A percentile compares a stretch with the other conserved stretches of the same genome.
phyloP scores from a whole-genome alignment of 2,329 filamentous ascomycete species.

The Scedosporium aurantiacum region DNA sequence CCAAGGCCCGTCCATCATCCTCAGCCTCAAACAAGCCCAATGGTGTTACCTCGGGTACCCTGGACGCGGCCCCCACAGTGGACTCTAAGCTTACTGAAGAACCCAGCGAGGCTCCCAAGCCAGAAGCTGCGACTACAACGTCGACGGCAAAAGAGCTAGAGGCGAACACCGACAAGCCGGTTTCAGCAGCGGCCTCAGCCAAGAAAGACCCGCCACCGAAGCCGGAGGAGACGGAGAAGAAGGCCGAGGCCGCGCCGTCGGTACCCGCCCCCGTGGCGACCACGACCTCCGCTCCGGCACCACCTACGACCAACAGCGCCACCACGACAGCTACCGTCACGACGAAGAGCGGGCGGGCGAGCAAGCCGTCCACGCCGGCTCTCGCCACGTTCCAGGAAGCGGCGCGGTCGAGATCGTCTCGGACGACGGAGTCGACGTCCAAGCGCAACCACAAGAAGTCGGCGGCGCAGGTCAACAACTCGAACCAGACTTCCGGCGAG shows the following conservation, averaged over 20 bases:
- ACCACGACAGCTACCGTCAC: slow-evolving; percentile 33
- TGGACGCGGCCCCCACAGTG: slow-evolving; percentile 22
- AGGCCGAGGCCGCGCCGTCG: slow-evolving; percentile 7
- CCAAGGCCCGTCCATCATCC: slow-evolving; percentile 43
- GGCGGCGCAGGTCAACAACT: slow-evolving; percentile 7
- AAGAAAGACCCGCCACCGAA: slow-evolving; percentile 19
- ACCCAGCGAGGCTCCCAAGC: slow-evolving; percentile 17
- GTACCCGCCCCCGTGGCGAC: slow-evolving; percentile 10
- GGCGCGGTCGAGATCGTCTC: slow-evolving; percentile 40
- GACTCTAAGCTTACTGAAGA: slow-evolving; percentile 14
- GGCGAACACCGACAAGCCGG: slow-evolving; percentile 30
- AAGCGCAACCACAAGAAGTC: slow-evolving; percentile 51
- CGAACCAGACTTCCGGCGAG: neutral
- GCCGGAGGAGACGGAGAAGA: slow-evolving; percentile 17
- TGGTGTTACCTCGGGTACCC: slow-evolving; percentile 29
- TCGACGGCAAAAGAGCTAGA: slow-evolving; percentile 32
- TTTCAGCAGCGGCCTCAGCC: slow-evolving; percentile 14
- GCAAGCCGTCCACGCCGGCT: slow-evolving; percentile 56
- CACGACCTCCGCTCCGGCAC: slow-evolving; percentile 28
- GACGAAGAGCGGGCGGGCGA: slow-evolving; percentile 55
- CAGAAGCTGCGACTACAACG: slow-evolving; percentile 14
- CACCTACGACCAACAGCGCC: slow-evolving; percentile 19
- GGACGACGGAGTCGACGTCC: slow-evolving; percentile 20
- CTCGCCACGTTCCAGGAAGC: slow-evolving; percentile 48
- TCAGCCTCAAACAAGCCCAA: slow-evolving; percentile 52